A percentile compares a stretch with the other conserved stretches of the same genome.
Conservation (phyloP, 805 yeast species). For the Starmerella stellata region DNA sequence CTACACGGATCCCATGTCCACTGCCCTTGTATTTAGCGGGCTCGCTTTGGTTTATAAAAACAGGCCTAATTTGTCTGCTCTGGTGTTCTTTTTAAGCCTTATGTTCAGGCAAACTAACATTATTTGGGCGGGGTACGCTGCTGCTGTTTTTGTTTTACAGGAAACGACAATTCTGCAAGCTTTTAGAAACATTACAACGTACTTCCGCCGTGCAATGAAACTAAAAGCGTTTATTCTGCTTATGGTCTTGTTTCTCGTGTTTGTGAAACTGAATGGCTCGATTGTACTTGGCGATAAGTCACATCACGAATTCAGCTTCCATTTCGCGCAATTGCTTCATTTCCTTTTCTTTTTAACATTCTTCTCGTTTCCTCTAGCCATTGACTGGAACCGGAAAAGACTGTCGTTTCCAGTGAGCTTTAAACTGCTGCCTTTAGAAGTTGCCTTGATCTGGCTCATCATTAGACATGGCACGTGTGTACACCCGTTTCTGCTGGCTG, state of each 20-base stretch:
- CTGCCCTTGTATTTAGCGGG: conserved; percentile 44
- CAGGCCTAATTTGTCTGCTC: conserved; percentile 29
- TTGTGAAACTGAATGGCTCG: conserved; percentile 55
- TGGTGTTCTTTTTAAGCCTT: conserved; percentile 43
- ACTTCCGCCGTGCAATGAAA: not conserved
- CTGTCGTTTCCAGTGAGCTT: not conserved
- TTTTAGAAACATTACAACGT: not conserved
- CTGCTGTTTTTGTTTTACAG: conserved; percentile 2
- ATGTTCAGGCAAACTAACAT: conserved; percentile 82
- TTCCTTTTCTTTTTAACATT: conserved; percentile 43
- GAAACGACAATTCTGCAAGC: not conserved
- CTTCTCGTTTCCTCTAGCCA: conserved; percentile 65
- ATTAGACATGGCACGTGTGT: conserved; percentile 33
- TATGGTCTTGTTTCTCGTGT: conserved; percentile 34
- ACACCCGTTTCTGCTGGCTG: conserved; percentile 85
- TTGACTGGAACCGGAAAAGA: conserved; percentile 19
- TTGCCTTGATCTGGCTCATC: conserved; percentile 10
- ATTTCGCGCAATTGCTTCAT: conserved; percentile 67
- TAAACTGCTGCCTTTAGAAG: conserved; percentile 4
- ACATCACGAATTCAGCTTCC: conserved; percentile 57
- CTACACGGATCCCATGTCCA: conserved; percentile 90
- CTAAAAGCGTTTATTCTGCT: conserved; percentile 10
- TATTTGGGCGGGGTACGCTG: conserved; percentile 57
- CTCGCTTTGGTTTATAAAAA: conserved; percentile 14
- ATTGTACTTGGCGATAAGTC: conserved; percentile 82